phyloP scores from a whole-genome alignment of 345 rosid species.

The Cardamine occulta region DNA sequence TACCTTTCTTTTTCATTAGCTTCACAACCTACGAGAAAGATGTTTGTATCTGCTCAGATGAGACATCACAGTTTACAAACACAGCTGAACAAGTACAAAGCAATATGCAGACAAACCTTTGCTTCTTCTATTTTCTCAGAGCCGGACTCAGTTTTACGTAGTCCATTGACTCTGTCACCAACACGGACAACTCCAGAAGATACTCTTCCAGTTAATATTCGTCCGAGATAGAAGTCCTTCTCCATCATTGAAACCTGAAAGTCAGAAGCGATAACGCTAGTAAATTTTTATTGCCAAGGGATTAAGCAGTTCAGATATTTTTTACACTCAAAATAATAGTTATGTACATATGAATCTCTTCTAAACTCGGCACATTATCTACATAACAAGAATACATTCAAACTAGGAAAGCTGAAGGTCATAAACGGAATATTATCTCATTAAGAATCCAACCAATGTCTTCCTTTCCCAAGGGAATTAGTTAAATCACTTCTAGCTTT shows the following conservation, averaged over 20 bases:
- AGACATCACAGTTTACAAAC: conserved; percentile 20
- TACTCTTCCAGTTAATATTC: conserved; percentile 92
- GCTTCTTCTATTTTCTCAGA: conserved; percentile 93
- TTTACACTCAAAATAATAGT: conserved; percentile 4
- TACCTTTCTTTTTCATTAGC: conserved; percentile 99
- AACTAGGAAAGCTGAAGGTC: conserved; percentile 2
- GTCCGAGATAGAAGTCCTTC: conserved; percentile 83
- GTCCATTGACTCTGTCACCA: conserved; percentile 85
- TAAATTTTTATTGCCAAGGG: conserved; percentile 22
- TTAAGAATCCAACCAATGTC: neutral
- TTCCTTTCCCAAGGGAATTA: conserved; percentile 8
- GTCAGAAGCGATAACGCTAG: conserved; percentile 28
- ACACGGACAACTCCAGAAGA: conserved; percentile 72
- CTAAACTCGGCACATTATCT: conserved; percentile 3
- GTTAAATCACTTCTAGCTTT: conserved; percentile 4
- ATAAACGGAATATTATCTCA: conserved; percentile 11
- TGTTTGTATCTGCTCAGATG: conserved; percentile 32
- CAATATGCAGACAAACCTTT: conserved; percentile 59
- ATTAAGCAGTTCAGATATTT: conserved; percentile 5
- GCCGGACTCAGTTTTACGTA: conserved; percentile 65
- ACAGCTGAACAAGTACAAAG: conserved; percentile 26
- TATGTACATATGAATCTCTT: conserved; percentile 1
- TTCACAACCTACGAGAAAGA: conserved; percentile 67
- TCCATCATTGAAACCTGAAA: conserved; percentile 99
- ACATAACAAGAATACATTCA: neutral